These are phyloP conservation scores for Sphaerosporella brunnea DNA, from an alignment of 495 filamentous ascomycete genomes.

Conservation along the genomic window DNA sequence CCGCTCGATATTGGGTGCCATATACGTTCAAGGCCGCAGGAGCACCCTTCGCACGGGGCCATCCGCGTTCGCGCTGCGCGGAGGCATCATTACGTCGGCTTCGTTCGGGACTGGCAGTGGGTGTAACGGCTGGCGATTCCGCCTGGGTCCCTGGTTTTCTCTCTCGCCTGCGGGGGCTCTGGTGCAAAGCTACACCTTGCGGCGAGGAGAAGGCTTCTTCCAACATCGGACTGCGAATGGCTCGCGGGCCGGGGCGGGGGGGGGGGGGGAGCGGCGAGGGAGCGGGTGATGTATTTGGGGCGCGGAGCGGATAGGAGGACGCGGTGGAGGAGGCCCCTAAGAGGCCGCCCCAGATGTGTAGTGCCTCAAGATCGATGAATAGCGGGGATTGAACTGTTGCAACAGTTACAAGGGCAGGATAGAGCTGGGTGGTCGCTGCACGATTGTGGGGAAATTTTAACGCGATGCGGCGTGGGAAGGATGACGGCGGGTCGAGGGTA, in stretches of 20 bases:
- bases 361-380: background rate
- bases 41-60: slow-evolving; percentile 11
- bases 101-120: slow-evolving; percentile 14
- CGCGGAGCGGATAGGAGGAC: background rate
- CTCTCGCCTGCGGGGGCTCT: slow-evolving; percentile 11
- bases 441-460: no score
- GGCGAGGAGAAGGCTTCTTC: background rate
- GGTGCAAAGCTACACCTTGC: slow-evolving; percentile 5
- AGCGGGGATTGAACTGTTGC: no score
- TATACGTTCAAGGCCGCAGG: slow-evolving; percentile 6
- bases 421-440: no score
- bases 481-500: no score
- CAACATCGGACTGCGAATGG: slow-evolving; percentile 2
- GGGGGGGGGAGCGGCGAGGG: background rate
- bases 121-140: slow-evolving; percentile 1
- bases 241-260: background rate
- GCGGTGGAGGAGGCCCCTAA: slow-evolving; percentile 5
- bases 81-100: slow-evolving; percentile 12
- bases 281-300: background rate
- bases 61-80: slow-evolving; percentile 9
- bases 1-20: slow-evolving; percentile 26
- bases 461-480: no score
- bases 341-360: slow-evolving; percentile 5
- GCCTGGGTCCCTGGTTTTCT: slow-evolving; percentile 7
- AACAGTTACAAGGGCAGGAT: no score